Conservation (phyloP, 371 early-diverging fungal species). For the Batkoa obscura region DNA sequence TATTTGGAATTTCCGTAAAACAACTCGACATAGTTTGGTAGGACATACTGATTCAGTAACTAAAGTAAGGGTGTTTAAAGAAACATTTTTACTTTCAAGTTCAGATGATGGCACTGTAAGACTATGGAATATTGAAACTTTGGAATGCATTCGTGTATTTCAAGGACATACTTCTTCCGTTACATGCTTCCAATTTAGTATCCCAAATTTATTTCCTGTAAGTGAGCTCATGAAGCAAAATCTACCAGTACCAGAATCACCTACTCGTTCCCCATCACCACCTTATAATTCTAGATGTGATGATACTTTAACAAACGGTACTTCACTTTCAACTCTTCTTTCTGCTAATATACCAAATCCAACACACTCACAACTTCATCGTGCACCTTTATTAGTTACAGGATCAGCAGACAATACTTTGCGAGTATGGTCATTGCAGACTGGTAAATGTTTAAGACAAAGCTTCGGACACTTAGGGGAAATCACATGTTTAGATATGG, state of each 20-base stretch:
- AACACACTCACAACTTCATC: neutral
- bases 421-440: constrained; percentile 60
- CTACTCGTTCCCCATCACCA: constrained; percentile 7
- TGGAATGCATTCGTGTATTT: constrained; percentile 42
- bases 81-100: constrained; percentile 45
- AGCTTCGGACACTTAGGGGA: constrained; percentile 84
- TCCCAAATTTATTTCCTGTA: constrained; percentile 11
- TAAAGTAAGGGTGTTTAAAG: constrained; percentile 53
- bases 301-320: constrained; percentile 2
- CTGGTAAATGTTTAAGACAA: constrained; percentile 60
- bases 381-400: constrained; percentile 44
- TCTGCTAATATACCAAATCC: constrained; percentile 9
- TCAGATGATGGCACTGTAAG: constrained; percentile 65
- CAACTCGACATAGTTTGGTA: constrained; percentile 48
- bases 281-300: constrained; percentile 6
- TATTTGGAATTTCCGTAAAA: constrained; percentile 75
- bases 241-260: constrained; percentile 5
- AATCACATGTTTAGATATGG: constrained; percentile 73
- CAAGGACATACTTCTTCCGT: constrained; percentile 68
- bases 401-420: constrained; percentile 82
- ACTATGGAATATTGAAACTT: constrained; percentile 61
- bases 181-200: constrained; percentile 23
- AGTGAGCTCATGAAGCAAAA: constrained; percentile 7
- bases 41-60: constrained; percentile 83
- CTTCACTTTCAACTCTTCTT: constrained; percentile 7